phyloP scores from a whole-genome alignment of 2,329 filamentous ascomycete genomes.

The Thelonectria olida region DNA sequence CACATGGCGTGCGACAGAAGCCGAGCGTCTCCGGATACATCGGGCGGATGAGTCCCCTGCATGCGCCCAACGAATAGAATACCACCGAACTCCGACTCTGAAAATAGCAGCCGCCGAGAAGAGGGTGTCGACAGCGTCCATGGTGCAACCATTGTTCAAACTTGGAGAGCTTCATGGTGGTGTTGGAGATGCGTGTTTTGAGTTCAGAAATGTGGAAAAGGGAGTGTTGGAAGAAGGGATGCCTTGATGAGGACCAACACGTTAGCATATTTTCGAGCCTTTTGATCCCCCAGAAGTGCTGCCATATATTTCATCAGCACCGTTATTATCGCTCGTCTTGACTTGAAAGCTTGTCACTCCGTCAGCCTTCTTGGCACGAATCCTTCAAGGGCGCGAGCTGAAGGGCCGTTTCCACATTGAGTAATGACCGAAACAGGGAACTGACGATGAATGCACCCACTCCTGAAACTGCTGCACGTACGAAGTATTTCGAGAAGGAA shows the following conservation, averaged over 20 bases:
- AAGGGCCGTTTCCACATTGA: slow-evolving; percentile 3
- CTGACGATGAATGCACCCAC: not conserved
- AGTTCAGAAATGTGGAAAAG: not conserved
- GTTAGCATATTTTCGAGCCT: not conserved
- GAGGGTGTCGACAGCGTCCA: not conserved
- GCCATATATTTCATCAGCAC: not conserved
- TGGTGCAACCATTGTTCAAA: not conserved
- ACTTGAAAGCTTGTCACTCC: not conserved
- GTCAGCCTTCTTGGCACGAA: not conserved
- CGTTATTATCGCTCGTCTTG: not conserved
- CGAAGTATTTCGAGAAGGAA: not conserved
- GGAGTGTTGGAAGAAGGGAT: not conserved
- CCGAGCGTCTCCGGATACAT: not conserved
- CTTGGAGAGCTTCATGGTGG: not conserved
- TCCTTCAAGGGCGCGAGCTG: not conserved
- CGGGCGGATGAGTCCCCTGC: not conserved
- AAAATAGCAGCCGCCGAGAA: not conserved
- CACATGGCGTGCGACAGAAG: not conserved
- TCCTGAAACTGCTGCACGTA: not conserved
- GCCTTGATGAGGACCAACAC: not conserved
- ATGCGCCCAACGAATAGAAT: not conserved
- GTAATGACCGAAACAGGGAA: slow-evolving; percentile 14
- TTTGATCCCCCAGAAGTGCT: not conserved
- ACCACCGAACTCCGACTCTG: not conserved
- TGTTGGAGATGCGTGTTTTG: not conserved